phyloP scores from a whole-genome alignment of 768 basidiomycete genomes.

The Suillus tomentosus region DNA sequence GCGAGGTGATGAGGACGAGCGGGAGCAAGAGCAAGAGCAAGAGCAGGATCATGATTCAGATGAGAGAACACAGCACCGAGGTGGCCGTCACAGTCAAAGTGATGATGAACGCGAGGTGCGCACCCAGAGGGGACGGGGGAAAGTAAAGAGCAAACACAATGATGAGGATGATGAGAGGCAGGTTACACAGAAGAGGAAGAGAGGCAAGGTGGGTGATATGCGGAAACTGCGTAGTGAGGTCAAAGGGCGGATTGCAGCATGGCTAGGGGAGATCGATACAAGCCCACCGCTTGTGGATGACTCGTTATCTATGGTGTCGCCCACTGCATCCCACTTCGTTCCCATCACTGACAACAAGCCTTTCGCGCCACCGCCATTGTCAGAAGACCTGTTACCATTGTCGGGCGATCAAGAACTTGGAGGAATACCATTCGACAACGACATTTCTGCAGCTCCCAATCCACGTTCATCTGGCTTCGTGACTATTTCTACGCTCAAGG shows the following conservation, averaged over 20 bases:
- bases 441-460: conserved; percentile 50
- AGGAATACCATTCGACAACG: conserved; percentile 16
- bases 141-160: conserved; percentile 28
- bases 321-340: conserved; percentile 29
- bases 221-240: conserved; percentile 46
- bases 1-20: conserved; percentile 10
- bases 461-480: conserved; percentile 79
- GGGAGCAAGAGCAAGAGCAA: conserved; percentile 21
- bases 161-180: conserved; percentile 29
- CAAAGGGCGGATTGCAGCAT: conserved; percentile 76
- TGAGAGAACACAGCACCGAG: conserved; percentile 34
- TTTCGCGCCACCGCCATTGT: conserved; percentile 16
- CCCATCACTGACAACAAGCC: conserved; percentile 27
- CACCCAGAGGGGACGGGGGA: conserved; percentile 31
- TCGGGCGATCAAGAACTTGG: conserved; percentile 12
- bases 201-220: conserved; percentile 38
- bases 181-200: conserved; percentile 21
- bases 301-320: conserved; percentile 35
- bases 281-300: conserved; percentile 49
- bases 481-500: conserved; percentile 58
- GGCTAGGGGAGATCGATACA: conserved; percentile 69
- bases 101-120: conserved; percentile 35
- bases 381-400: conserved; percentile 25
- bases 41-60: conserved; percentile 35
- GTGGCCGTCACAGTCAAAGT: conserved; percentile 26